phyloP scores from a whole-genome alignment of 2,329 filamentous ascomycete species.

The Aspergillus tamarii region DNA sequence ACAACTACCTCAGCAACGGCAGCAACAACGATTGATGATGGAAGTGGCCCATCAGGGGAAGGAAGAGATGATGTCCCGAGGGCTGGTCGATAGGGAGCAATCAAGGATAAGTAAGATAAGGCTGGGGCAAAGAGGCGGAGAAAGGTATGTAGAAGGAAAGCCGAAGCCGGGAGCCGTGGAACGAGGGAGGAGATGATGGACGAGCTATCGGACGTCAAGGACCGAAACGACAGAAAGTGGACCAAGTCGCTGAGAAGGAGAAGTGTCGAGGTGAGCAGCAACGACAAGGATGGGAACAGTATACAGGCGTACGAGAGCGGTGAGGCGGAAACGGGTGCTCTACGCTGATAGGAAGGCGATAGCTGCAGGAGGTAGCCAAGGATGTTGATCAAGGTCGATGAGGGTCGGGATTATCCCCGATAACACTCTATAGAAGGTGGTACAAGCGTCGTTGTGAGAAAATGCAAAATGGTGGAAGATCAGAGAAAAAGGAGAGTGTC shows the following conservation, averaged over 20 bases:
- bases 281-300: constrained; percentile 1
- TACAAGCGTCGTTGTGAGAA: neutral
- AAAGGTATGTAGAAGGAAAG: constrained; percentile 7
- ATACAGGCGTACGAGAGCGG: constrained; percentile 20
- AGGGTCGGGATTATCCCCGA: constrained; percentile 4
- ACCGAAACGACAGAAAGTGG: neutral
- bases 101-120: constrained; percentile 17
- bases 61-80: constrained; percentile 14
- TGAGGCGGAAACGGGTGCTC: constrained; percentile 22
- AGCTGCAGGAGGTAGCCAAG: constrained; percentile 11
- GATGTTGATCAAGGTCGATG: constrained; percentile 12
- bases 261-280: constrained; percentile 1
- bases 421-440: neutral
- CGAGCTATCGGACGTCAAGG: neutral
- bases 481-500: neutral
- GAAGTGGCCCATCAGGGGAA: constrained; percentile 41
- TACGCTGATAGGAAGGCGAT: constrained; percentile 15
- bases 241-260: neutral
- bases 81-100: constrained; percentile 16
- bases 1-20: constrained; percentile 41
- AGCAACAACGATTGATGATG: constrained; percentile 26
- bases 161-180: constrained; percentile 21
- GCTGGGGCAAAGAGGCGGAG: neutral
- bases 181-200: constrained; percentile 14
- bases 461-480: constrained; percentile 3